phyloP scores from a whole-genome alignment of 2,329 filamentous ascomycete genomes.

The Calonectria fujianensis region DNA sequence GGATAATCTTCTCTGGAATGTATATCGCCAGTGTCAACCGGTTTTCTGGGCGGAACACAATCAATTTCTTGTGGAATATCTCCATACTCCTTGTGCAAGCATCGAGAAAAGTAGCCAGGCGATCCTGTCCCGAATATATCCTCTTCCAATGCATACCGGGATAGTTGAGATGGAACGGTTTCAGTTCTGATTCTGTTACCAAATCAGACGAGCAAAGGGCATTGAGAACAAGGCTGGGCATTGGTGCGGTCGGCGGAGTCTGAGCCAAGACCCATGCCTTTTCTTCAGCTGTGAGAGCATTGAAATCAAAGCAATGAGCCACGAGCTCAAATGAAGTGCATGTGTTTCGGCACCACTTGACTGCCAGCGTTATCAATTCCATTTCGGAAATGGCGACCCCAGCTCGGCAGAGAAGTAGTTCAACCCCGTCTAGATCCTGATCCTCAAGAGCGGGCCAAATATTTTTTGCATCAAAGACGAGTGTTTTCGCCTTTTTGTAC shows the following conservation, averaged over 20 bases:
- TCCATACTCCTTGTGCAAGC: constrained; percentile 55
- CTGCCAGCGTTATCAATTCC: constrained; percentile 58
- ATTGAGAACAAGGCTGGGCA: constrained; percentile 59
- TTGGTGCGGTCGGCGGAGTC: constrained; percentile 54
- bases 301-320: constrained; percentile 58
- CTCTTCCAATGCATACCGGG: constrained; percentile 62
- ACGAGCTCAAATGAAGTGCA: constrained; percentile 53
- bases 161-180: constrained; percentile 58
- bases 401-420: constrained; percentile 58
- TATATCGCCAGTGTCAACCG: constrained; percentile 11
- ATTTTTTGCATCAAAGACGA: neutral
- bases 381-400: constrained; percentile 62
- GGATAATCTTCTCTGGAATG: neutral
- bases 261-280: constrained; percentile 60
- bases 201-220: constrained; percentile 61
- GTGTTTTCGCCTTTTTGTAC: neutral
- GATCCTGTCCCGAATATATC: constrained; percentile 59
- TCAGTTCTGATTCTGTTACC: constrained; percentile 56
- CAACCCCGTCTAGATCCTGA: neutral
- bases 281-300: constrained; percentile 55
- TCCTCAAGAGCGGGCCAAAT: neutral
- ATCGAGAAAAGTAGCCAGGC: constrained; percentile 61
- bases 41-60: constrained; percentile 55
- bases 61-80: constrained; percentile 63
- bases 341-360: constrained; percentile 59